These are phyloP conservation scores for Ascochyta clinopodiicola DNA, from an alignment of 2,329 filamentous ascomycete genomes.

Conservation along the genomic window DNA sequence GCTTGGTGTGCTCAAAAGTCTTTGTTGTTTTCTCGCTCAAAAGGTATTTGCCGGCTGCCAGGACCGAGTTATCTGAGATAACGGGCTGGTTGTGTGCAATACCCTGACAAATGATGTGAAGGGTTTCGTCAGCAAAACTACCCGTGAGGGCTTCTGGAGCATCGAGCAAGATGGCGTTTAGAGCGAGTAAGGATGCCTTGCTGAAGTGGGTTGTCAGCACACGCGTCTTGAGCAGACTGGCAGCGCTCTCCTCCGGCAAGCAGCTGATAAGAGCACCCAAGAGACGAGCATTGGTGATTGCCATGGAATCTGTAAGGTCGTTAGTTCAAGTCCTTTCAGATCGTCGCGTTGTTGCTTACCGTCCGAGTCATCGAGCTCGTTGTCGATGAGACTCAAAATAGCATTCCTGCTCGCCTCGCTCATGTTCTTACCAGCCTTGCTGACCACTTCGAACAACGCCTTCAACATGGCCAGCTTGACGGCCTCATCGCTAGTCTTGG, in stretches of 20 bases:
- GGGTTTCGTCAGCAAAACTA: conserved; percentile 74
- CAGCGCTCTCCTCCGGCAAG: conserved; percentile 74
- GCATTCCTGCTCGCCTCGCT: conserved; percentile 84
- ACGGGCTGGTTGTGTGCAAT: conserved; percentile 76
- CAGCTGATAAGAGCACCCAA: conserved; percentile 90
- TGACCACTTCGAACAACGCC: conserved; percentile 93
- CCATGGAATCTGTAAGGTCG: conserved; percentile 64
- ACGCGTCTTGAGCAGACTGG: conserved; percentile 68
- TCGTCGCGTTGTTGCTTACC: conserved; percentile 50
- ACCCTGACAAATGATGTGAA: conserved; percentile 78
- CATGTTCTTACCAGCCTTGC: conserved; percentile 94
- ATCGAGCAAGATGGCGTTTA: conserved; percentile 89
- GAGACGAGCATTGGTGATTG: conserved; percentile 87
- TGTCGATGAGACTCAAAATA: conserved; percentile 89
- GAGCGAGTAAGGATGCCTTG: conserved; percentile 79
- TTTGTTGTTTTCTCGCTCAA: conserved; percentile 70
- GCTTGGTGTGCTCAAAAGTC: conserved; percentile 77
- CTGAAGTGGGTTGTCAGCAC: conserved; percentile 80
- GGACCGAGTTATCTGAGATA: conserved; percentile 84
- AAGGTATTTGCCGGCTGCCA: conserved; percentile 90
- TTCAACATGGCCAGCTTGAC: conserved; percentile 97
- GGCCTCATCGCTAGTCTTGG: conserved; percentile 84
- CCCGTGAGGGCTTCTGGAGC: conserved; percentile 73
- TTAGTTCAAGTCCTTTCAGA: neutral
- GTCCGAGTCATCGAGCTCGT: conserved; percentile 77